These are phyloP conservation scores for Knoxia roxburghii DNA, from an alignment of 257 asterid genomes.

Conservation along the genomic window DNA sequence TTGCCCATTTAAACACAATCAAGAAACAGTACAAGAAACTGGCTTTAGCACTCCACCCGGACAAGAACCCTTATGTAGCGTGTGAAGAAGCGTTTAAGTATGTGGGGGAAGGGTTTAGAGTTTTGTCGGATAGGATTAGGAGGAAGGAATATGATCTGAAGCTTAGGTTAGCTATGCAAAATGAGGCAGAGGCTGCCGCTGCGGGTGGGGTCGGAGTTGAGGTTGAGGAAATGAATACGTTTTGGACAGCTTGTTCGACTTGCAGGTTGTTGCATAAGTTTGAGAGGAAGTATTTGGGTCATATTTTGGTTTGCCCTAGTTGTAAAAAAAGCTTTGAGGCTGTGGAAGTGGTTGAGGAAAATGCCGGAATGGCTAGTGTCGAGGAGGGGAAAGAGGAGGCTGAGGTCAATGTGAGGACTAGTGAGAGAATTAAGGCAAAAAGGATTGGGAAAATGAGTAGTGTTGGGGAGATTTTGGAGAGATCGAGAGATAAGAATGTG, in stretches of 20 bases:
- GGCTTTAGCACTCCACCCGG: conserved; percentile 76
- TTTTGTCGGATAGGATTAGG: conserved; percentile 64
- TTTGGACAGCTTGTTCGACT: conserved; percentile 55
- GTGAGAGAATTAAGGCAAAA: conserved; percentile 54
- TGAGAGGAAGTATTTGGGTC: conserved; percentile 67
- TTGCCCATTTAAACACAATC: conserved; percentile 49
- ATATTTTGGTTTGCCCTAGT: conserved; percentile 61
- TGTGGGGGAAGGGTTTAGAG: conserved; percentile 70
- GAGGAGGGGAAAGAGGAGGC: conserved; percentile 19
- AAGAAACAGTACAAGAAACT: conserved; percentile 75
- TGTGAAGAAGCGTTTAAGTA: conserved; percentile 82
- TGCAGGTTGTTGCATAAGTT: conserved; percentile 66
- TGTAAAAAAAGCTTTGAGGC: conserved; percentile 74
- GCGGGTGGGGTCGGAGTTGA: conserved; percentile 26
- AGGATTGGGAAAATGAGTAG: conserved; percentile 38
- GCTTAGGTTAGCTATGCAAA: conserved; percentile 70
- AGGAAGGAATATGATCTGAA: conserved; percentile 67
- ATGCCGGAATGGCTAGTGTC: conserved; percentile 3
- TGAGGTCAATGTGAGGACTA: conserved; percentile 32
- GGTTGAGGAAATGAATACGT: conserved; percentile 32
- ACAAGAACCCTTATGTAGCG: conserved; percentile 52
- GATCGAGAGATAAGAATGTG: conserved; percentile 19
- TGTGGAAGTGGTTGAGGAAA: conserved; percentile 39
- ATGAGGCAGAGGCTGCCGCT: conserved; percentile 33
- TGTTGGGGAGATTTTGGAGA: conserved; percentile 32